A percentile compares a stretch with the other conserved stretches of the same genome.
Evolutionary conservation across 805 yeast species (phyloP).

Genomic region (Nakazawaea anatomiae): DNA sequence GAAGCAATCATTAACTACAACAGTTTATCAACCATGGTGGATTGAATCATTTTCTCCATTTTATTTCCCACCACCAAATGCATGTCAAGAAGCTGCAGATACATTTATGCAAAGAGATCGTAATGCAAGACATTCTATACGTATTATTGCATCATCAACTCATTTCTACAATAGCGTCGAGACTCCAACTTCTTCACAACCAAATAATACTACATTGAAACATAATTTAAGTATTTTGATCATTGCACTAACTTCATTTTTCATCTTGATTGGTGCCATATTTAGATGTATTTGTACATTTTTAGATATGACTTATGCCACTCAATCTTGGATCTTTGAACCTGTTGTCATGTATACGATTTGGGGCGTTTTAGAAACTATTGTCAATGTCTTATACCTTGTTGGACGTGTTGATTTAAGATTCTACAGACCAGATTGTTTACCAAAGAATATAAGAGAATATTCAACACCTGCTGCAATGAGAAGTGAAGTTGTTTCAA

Average conservation of each 20-base stretch:
- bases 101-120: slow-evolving; percentile 42
- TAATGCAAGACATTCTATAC: slow-evolving; percentile 41
- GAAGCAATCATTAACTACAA: slow-evolving; percentile 41
- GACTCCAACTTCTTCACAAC: slow-evolving; percentile 24
- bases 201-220: slow-evolving; percentile 21
- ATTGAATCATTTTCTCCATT: slow-evolving; percentile 53
- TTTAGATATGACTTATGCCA: slow-evolving; percentile 21
- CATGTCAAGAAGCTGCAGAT: slow-evolving; percentile 42
- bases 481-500: neutral
- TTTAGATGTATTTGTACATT: slow-evolving; percentile 46
- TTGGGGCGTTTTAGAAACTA: slow-evolving; percentile 63
- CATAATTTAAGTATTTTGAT: slow-evolving; percentile 48
- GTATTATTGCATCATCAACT: slow-evolving; percentile 57
- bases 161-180: slow-evolving; percentile 17
- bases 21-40: slow-evolving; percentile 72
- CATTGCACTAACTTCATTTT: slow-evolving; percentile 38
- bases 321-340: slow-evolving; percentile 37
- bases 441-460: neutral
- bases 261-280: slow-evolving; percentile 44
- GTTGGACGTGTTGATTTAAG: slow-evolving; percentile 67
- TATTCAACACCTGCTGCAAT: neutral
- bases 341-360: slow-evolving; percentile 60
- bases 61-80: slow-evolving; percentile 53
- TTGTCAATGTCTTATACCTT: slow-evolving; percentile 51
- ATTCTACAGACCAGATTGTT: slow-evolving; percentile 67